Evolutionary conservation across 2,329 filamentous ascomycete genomes (phyloP).

Genomic region (Dactylellina leptospora): DNA sequence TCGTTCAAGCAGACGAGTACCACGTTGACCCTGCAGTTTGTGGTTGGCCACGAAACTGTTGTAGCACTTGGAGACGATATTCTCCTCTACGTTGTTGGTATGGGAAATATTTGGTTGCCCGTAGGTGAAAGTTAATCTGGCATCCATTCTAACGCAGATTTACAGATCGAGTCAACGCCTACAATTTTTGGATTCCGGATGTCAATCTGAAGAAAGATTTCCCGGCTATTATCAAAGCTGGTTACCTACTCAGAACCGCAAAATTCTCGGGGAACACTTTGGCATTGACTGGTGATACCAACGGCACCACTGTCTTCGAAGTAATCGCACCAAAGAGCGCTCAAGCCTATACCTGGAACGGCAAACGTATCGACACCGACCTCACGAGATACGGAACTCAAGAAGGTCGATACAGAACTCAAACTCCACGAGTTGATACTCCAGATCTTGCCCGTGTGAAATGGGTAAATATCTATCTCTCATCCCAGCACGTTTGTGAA

Average conservation of each 20-base stretch:
- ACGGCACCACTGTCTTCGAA: slow-evolving; percentile 73
- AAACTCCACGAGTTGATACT: slow-evolving; percentile 65
- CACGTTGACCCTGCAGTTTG: slow-evolving; percentile 58
- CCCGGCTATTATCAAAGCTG: slow-evolving; percentile 69
- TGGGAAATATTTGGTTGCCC: too few species aligned
- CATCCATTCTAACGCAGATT: slow-evolving; percentile 61
- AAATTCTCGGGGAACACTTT: slow-evolving; percentile 68
- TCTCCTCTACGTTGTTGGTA: slow-evolving; percentile 67
- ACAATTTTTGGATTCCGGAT: slow-evolving; percentile 74
- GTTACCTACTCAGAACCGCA: slow-evolving; percentile 72
- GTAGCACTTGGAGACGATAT: slow-evolving; percentile 65
- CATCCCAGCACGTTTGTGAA: background rate
- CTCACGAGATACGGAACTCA: slow-evolving; percentile 65
- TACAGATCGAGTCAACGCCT: slow-evolving; percentile 68
- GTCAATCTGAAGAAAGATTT: slow-evolving; percentile 57
- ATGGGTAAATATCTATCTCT: slow-evolving; percentile 62
- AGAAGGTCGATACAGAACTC: slow-evolving; percentile 65
- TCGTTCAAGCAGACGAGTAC: slow-evolving; percentile 57
- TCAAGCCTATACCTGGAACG: slow-evolving; percentile 71
- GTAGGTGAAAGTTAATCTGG: background rate
- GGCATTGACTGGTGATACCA: slow-evolving; percentile 75
- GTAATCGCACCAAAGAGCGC: slow-evolving; percentile 69
- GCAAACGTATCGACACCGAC: slow-evolving; percentile 61
- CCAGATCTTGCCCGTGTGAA: slow-evolving; percentile 68
- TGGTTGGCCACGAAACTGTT: slow-evolving; percentile 63